phyloP scores from a whole-genome alignment of 1,284 basidiomycete genomes.

The Malassezia arunalokei region DNA sequence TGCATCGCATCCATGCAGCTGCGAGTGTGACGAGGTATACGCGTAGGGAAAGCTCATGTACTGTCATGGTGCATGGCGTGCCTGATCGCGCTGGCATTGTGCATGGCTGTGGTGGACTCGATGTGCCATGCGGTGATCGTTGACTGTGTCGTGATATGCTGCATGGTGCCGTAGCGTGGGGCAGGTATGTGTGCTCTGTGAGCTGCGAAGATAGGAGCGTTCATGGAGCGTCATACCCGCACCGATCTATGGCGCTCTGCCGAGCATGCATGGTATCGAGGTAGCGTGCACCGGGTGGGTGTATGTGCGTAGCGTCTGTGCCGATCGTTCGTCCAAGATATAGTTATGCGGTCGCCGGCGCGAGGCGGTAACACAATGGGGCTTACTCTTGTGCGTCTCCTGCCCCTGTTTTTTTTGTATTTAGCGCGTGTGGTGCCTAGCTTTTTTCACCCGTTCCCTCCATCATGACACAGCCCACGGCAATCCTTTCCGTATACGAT shows the following conservation, averaged over 20 bases:
- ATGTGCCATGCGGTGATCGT: no score
- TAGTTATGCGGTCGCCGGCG: slow-evolving; percentile 18
- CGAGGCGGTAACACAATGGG: slow-evolving; percentile 17
- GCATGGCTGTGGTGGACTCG: no score
- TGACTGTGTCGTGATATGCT: no score
- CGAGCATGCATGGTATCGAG: background rate
- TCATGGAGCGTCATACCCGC: background rate
- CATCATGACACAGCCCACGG: slow-evolving; percentile 46
- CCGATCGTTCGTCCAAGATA: slow-evolving; percentile 14
- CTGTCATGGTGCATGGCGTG: no score
- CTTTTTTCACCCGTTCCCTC: background rate
- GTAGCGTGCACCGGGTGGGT: background rate
- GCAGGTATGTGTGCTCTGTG: background rate
- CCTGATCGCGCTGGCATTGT: no score
- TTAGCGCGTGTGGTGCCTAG: background rate
- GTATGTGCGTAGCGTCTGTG: background rate
- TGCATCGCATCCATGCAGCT: no score
- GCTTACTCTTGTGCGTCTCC: slow-evolving; percentile 19
- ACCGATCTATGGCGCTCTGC: background rate
- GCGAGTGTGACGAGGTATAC: no score
- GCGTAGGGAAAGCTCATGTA: no score
- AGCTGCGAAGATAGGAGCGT: slow-evolving; percentile 15
- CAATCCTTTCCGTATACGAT: slow-evolving; percentile 92
- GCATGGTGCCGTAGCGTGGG: no score
- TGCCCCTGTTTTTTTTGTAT: background rate